Conservation (phyloP, 139 green algal species). For the Haematococcus lacustris region DNA sequence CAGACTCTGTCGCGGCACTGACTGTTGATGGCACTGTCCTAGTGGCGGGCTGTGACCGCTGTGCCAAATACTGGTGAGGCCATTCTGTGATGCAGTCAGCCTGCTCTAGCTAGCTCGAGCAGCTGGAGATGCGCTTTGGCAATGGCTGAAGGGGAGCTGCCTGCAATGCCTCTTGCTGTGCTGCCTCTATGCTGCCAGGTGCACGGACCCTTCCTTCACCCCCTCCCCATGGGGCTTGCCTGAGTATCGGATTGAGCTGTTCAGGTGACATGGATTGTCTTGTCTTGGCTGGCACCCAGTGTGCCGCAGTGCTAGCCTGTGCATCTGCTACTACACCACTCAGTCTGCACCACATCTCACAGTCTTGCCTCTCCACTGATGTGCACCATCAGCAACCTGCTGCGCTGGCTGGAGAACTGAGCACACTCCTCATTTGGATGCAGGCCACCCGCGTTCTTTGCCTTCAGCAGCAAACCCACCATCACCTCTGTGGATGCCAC, state of each 20-base stretch:
- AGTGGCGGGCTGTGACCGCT: constrained; percentile 28
- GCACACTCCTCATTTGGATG: not conserved
- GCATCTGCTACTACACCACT: not conserved
- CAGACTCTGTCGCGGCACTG: constrained; percentile 15
- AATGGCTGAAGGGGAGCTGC: not conserved
- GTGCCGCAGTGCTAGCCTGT: not conserved
- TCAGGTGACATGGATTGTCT: not conserved
- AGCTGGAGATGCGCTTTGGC: not conserved
- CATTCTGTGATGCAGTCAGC: not conserved
- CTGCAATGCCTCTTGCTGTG: not conserved
- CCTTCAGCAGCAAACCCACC: not conserved
- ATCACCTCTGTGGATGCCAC: not conserved
- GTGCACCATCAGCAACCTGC: not conserved
- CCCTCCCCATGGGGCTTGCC: constrained; percentile 3
- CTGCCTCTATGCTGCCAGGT: not conserved
- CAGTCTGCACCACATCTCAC: not conserved
- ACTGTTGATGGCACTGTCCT: constrained; percentile 32
- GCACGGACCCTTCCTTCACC: not conserved
- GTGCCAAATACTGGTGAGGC: constrained; percentile 11
- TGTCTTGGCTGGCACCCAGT: too few species aligned
- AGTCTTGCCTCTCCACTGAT: not conserved
- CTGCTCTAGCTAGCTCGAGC: not conserved
- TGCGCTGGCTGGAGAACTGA: not conserved
- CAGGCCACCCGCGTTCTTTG: not conserved
- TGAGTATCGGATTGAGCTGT: constrained; percentile 10